Conservation (phyloP, 257 asterid species). For the Penstemon davidsonii region DNA sequence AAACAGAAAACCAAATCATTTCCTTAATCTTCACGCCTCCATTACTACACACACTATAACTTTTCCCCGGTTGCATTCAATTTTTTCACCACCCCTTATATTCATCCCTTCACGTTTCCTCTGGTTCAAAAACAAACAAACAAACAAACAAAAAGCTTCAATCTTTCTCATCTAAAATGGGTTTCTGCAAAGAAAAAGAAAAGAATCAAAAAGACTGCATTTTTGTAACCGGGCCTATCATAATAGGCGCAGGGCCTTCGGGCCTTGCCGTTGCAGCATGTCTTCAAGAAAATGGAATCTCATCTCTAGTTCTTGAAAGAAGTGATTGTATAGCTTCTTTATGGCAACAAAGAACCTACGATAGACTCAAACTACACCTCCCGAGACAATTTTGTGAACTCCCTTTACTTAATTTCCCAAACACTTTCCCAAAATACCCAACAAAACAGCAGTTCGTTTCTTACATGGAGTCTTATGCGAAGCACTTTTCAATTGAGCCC, state of each 20-base stretch:
- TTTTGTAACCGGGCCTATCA: slow-evolving; percentile 58
- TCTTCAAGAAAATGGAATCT: slow-evolving; percentile 56
- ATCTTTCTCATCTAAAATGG: slow-evolving; percentile 33
- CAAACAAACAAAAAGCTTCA: neutral
- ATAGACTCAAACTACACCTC: slow-evolving; percentile 83
- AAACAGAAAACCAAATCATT: slow-evolving; percentile 51
- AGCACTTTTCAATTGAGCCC: slow-evolving; percentile 51
- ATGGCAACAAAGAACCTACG: slow-evolving; percentile 75
- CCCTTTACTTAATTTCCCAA: slow-evolving; percentile 61
- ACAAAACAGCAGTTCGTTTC: slow-evolving; percentile 65
- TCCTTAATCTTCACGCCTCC: slow-evolving; percentile 73
- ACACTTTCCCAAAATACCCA: slow-evolving; percentile 69
- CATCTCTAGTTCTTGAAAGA: slow-evolving; percentile 69
- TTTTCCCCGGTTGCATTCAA: slow-evolving; percentile 20
- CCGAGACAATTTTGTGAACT: slow-evolving; percentile 77
- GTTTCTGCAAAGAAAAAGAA: slow-evolving; percentile 36
- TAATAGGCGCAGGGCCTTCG: slow-evolving; percentile 91
- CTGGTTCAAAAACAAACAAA: neutral
- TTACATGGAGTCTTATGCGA: slow-evolving; percentile 67
- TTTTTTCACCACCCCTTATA: slow-evolving; percentile 23
- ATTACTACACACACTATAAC: slow-evolving; percentile 22
- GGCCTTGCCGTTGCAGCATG: slow-evolving; percentile 95
- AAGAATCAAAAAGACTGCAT: slow-evolving; percentile 18
- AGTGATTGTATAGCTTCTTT: slow-evolving; percentile 76
- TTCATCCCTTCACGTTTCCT: slow-evolving; percentile 24